Base-by-base conservation (phyloP, 140 eudicot genomes). In the Erigeron philadelphicus region DNA sequence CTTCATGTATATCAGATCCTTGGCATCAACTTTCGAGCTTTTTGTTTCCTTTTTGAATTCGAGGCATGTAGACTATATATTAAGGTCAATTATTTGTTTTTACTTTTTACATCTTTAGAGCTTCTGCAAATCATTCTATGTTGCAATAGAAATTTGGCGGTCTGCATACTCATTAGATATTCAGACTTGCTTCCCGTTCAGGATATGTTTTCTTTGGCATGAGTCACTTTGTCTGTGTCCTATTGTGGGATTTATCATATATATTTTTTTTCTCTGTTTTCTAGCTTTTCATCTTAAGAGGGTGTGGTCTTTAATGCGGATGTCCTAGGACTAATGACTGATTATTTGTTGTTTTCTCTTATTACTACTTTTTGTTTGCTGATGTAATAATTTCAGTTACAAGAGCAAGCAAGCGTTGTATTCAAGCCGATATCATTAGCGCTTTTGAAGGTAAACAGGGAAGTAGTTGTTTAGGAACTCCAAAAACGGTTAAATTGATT, bases 341-440 rank as follows among this genome's bases (percentile, higher is more conserved):
- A 69, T 41, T 12, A 15, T 76, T 52, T 76, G 66, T 18, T 66
- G 35, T 38, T 59, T 43, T 67, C 59, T 67, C 50, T 55, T 55
- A 70, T 17, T 52, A 46, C 44, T 53, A 50, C 35, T 25, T 1
- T 25, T 25, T 54, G 55, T 41, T 63, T 71, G 66, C 70, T 45
- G 38, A 47, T 64, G 60, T 72, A 66, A 72, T 72, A 72, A 16
- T 65, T 78, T 71, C 73, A 65, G 64, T 77, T 64, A 71, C 68
- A 72, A 78, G 69, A 73, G 72, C 1, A 25, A 25, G 35, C 35
- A 25, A 56, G 78, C 57, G 54, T 25, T 55, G 9, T 61, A 13
- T 18, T 38, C 40, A 31, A 11, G 58, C 23, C 40, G 65, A 73
- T 64, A 58, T 66, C 53, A 35, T 74, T 64, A 66, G 72, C 53